Base-by-base conservation (phyloP, 371 early-diverging fungal species). In the Rhizopus microsporus region DNA sequence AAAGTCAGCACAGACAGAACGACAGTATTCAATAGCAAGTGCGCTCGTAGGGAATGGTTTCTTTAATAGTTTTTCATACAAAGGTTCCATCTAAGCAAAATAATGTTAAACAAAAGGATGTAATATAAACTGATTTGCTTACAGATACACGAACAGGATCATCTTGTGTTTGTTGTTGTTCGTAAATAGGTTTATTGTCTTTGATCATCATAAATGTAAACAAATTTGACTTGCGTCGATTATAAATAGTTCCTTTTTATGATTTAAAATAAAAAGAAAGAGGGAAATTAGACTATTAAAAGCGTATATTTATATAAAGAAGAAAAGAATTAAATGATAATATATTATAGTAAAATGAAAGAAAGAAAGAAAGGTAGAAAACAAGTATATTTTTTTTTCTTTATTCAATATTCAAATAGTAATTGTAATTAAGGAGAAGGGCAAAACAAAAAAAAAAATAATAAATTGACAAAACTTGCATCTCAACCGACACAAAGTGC, bases 1-100 rank as follows among this genome's bases (percentile, higher is more conserved):
- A 57, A 65, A 72, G 47, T 72, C 69, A 50, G 68, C 69, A 47
- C 72, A 72, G 12, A 69, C 55, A 44, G 56, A 53, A 30, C 75
- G 72, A 55, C 75, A 75, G 43, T 65, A 68, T 44, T 72, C 72
- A 34, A 75, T 69, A 17, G 75, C 75, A 46, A 65, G 58, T 7
- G 60, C 63, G 52, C 68, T 75, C 43, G 66, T 68, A 16, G 66
- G 57, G 34, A 75, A 75, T 9, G 57, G 55, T 23, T 54, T 66
- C 17, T 69, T 64, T 13, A 75, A 56, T 57, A 75, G 46, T 49
- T 62, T 60, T 54, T 75, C 70, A 55, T 69, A 75, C 1, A 75
- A 53, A 9, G 75, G 75, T 31, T 67, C 68, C 75, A 75, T 75
- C 75, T 74, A 47, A 32, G 57, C n/a, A 62, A n/a, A 31, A 52